phyloP scores from a whole-genome alignment of 2,329 filamentous ascomycete genomes.

The Chalaropsis ovoidea region DNA sequence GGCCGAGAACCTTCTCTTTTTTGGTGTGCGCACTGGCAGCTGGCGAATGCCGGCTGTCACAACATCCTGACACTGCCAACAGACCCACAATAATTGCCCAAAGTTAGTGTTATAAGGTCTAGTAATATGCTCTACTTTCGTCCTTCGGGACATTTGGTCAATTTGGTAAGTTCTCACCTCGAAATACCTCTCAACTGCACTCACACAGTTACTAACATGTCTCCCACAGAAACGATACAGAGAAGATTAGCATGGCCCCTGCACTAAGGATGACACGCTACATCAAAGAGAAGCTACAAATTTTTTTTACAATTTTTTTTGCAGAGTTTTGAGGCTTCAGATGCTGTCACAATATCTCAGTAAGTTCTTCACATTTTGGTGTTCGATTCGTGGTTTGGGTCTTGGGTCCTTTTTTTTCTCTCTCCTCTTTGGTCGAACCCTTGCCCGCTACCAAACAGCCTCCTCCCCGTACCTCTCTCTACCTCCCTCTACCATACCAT shows the following conservation, averaged over 20 bases:
- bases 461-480: too few relatives aligned
- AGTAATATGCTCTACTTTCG: neutral
- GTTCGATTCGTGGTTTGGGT: constrained; percentile 16
- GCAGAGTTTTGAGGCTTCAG: neutral
- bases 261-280: constrained; percentile 91
- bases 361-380: neutral
- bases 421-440: neutral
- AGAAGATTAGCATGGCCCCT: constrained; percentile 77
- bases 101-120: constrained; percentile 18
- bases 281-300: constrained; percentile 62
- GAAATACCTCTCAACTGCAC: neutral
- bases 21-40: neutral
- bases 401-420: constrained; percentile 14
- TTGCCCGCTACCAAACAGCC: too few relatives aligned
- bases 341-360: neutral
- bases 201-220: constrained; percentile 2
- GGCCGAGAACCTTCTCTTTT: neutral
- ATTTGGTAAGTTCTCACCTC: constrained; percentile 24
- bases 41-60: neutral
- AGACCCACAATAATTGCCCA: neutral
- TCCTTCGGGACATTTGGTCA: constrained; percentile 27
- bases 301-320: constrained; percentile 21
- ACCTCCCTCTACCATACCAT: too few relatives aligned
- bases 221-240: constrained; percentile 37
- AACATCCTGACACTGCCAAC: neutral